Base-by-base conservation (phyloP, 805 yeast species). In the Candida koratica region DNA sequence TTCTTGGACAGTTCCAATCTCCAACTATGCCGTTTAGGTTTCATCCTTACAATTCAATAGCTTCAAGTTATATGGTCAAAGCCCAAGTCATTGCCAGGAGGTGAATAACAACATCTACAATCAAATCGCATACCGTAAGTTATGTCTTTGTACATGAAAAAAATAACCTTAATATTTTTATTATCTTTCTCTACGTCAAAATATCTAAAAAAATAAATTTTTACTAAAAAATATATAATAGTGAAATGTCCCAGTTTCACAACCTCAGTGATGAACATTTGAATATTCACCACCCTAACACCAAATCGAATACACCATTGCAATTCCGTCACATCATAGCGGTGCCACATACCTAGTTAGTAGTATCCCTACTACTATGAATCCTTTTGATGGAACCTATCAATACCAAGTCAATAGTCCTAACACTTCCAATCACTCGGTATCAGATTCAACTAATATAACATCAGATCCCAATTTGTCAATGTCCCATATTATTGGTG, bases 361-460 rank as follows among this genome's bases (percentile, higher is more conserved):
- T 29, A 19, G 25, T 29, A 12, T 29, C 14, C 6, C 17, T 9
- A 17, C 13, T 19, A 29, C 25, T 18, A 29, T 29, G 32, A 29
- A 29, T 29, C 32, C 32, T 13, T 29, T 19, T 25, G 32, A 29
- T 18, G 32, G 32, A 8, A 29, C 18, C 20, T 29, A 29, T 13
- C 32, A 29, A 13, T 29, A 19, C n/a, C 32, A 29, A 13, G 32
- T 22, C 3, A 29, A 19, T 8, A 29, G 32, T 19, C 32, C 32
- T n/a, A 29, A 29, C 10, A 3, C 32, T 4, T 9, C 32, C 10
- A 18, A n/a, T 18, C 23, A 7, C 23, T 8, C 7, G 7, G 23
- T 20, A 8, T 8, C 7, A 8, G 23, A 20, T 20, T 20, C 23
- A 10, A 10, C 9, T 7, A 20, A 20, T 20, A 8, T 20, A 20